Evolutionary conservation across 2,329 filamentous ascomycete genomes (phyloP).

Genomic region (Lizonia empirigonia): DNA sequence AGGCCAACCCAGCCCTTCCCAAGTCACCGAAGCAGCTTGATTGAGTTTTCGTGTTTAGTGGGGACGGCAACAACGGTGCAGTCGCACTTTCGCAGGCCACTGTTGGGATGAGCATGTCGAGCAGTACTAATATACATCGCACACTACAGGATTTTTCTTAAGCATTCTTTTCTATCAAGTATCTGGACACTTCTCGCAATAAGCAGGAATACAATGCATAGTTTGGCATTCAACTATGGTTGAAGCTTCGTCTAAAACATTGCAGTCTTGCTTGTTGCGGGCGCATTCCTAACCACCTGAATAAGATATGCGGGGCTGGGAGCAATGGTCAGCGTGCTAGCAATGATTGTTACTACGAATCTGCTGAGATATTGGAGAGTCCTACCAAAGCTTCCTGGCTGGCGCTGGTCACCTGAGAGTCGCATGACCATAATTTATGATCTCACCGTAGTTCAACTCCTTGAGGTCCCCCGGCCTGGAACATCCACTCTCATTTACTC

Average conservation of each 20-base stretch:
- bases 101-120: slow-evolving; percentile 72
- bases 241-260: slow-evolving; percentile 77
- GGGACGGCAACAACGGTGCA: slow-evolving; percentile 84
- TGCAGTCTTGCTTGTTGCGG: slow-evolving; percentile 69
- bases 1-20: slow-evolving; percentile 27
- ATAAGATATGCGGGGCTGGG: slow-evolving; percentile 72
- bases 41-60: slow-evolving; percentile 67
- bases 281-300: slow-evolving; percentile 63
- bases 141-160: slow-evolving; percentile 72
- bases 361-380: slow-evolving; percentile 47
- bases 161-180: slow-evolving; percentile 61
- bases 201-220: slow-evolving; percentile 49
- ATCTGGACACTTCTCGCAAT: slow-evolving; percentile 64
- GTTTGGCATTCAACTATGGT: slow-evolving; percentile 67
- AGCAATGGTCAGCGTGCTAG: slow-evolving; percentile 74
- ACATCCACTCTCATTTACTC: too few relatives aligned
- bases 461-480: too few relatives aligned
- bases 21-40: background rate
- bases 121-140: slow-evolving; percentile 69
- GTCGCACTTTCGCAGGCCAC: slow-evolving; percentile 71
- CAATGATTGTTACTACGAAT: slow-evolving; percentile 66
- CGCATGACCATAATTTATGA: background rate
- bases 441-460: too few relatives aligned
- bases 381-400: too few relatives aligned
- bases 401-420: too few relatives aligned